These are phyloP conservation scores for Cylindrodendrum hubeiense DNA, from an alignment of 2,329 filamentous ascomycete genomes.

Conservation along the genomic window DNA sequence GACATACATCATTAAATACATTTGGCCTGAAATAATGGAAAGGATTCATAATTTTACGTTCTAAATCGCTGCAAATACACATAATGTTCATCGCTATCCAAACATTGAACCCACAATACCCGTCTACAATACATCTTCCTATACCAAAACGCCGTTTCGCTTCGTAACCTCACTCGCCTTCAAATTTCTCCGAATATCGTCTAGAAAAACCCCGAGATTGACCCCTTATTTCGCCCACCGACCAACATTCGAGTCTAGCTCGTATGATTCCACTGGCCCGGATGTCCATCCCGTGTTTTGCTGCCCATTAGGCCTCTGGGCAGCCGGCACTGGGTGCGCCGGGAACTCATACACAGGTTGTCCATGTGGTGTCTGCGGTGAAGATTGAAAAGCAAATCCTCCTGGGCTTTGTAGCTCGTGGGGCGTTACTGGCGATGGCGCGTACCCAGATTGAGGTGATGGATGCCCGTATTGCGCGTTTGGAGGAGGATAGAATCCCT, in stretches of 20 bases:
- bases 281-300: slow-evolving; percentile 49
- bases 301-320: slow-evolving; percentile 28
- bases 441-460: slow-evolving; percentile 31
- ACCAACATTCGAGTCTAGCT: slow-evolving; percentile 44
- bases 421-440: slow-evolving; percentile 27
- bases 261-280: slow-evolving; percentile 51
- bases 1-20: neutral
- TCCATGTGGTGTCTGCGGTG: slow-evolving; percentile 24
- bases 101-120: slow-evolving; percentile 25
- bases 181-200: neutral
- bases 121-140: slow-evolving; percentile 15
- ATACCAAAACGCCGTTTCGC: slow-evolving; percentile 3
- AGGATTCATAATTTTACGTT: neutral
- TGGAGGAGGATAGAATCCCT: slow-evolving; percentile 29
- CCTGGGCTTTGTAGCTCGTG: slow-evolving; percentile 41
- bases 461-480: slow-evolving; percentile 33
- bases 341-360: slow-evolving; percentile 34
- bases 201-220: neutral
- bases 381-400: slow-evolving; percentile 27
- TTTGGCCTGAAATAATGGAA: neutral
- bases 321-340: slow-evolving; percentile 21
- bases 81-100: neutral
- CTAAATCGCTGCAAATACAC: neutral
- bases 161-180: slow-evolving; percentile 1
- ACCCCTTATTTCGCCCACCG: slow-evolving; percentile 16